phyloP scores from a whole-genome alignment of 306 rosid genomes.

The Trichosanthes truncata region DNA sequence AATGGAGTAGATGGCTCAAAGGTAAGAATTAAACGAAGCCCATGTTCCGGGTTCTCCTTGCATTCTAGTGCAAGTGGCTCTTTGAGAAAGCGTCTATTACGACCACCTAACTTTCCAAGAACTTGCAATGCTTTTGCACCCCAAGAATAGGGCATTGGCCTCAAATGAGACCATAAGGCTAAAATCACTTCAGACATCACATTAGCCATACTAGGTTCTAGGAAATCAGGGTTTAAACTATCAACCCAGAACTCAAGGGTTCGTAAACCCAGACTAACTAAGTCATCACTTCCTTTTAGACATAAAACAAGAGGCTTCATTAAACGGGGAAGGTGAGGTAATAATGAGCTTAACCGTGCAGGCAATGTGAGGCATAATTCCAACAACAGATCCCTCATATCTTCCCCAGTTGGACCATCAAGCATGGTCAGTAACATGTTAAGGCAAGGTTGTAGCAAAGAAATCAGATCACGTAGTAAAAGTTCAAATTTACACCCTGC shows the following conservation, averaged over 20 bases:
- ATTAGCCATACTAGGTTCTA: slow-evolving; percentile 97
- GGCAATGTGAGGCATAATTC: slow-evolving; percentile 98
- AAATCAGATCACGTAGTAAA: slow-evolving; percentile 81
- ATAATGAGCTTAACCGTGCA: slow-evolving; percentile 87
- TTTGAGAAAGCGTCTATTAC: slow-evolving; percentile 93
- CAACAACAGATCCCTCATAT: slow-evolving; percentile 83
- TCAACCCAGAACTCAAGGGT: slow-evolving; percentile 99
- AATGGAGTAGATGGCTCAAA: slow-evolving; percentile 98
- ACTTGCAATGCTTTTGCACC: slow-evolving; percentile 98
- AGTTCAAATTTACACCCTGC: slow-evolving; percentile 94
- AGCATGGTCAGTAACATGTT: slow-evolving; percentile 90
- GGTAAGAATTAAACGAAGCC: slow-evolving; percentile 87
- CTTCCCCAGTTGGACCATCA: slow-evolving; percentile 96
- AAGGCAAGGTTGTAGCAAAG: slow-evolving; percentile 89
- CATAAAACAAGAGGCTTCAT: slow-evolving; percentile 95
- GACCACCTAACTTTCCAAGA: slow-evolving; percentile 96
- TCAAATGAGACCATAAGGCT: slow-evolving; percentile 93
- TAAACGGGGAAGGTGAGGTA: slow-evolving; percentile 86
- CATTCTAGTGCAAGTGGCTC: slow-evolving; percentile 95
- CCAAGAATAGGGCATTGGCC: slow-evolving; percentile 85
- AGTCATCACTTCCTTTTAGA: slow-evolving; percentile 84
- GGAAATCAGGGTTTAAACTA: slow-evolving; percentile 96
- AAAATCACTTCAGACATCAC: slow-evolving; percentile 89
- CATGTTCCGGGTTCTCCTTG: slow-evolving; percentile 98
- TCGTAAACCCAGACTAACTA: slow-evolving; percentile 83